These are phyloP conservation scores for Nemania sp. DNA, from an alignment of 2,329 filamentous ascomycete genomes.

Conservation along the genomic window DNA sequence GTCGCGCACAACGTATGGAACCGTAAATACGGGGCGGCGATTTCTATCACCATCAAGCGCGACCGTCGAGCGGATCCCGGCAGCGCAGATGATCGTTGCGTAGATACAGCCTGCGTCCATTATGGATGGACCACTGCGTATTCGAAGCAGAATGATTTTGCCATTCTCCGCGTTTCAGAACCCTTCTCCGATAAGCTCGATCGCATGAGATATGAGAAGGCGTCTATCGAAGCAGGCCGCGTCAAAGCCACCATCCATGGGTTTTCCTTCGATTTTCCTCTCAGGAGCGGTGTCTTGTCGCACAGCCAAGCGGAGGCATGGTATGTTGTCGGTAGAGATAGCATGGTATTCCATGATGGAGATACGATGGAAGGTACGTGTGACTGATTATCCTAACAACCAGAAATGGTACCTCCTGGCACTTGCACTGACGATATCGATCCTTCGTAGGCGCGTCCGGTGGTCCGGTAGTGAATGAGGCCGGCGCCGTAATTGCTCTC, in stretches of 20 bases:
- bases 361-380: not conserved
- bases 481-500: not conserved
- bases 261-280: not conserved
- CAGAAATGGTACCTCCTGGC: no score
- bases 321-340: no score
- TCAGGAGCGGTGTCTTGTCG: not conserved
- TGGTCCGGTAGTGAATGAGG: not conserved
- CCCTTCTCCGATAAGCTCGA: not conserved
- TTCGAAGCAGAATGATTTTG: not conserved
- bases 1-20: not conserved
- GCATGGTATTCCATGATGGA: no score
- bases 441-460: not conserved
- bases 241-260: not conserved
- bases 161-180: not conserved
- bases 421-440: not conserved
- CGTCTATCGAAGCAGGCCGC: not conserved
- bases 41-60: not conserved
- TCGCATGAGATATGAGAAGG: not conserved
- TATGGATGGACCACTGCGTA: not conserved
- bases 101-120: not conserved
- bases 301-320: not conserved
- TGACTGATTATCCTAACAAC: not conserved
- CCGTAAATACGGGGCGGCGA: not conserved
- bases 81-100: not conserved
- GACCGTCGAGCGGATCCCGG: not conserved